Evolutionary conservation across 2,329 filamentous ascomycete genomes (phyloP), one percentile per base, ranked within the genome.

Genomic region (Alternaria tenuissima): DNA sequence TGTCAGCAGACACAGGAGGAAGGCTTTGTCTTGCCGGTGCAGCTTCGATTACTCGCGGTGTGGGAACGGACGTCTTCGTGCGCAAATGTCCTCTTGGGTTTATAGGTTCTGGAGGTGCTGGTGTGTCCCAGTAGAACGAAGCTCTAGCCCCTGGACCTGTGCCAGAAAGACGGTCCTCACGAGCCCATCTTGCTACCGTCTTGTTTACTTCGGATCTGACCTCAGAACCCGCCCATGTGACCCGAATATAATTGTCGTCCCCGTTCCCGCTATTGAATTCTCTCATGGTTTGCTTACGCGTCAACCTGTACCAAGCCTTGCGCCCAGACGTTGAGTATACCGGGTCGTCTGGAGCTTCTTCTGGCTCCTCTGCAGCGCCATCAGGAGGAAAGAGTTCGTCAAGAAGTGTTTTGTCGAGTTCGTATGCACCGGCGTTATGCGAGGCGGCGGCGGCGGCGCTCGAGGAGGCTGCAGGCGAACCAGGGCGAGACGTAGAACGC

Each of bases 241-340:
- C 72, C 7, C 78, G 76, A 14, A 79, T 69, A 46, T 80, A 78
- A 53, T 69, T 78, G 51, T 78, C 73, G 30, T 76, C 72, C 11
- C 71, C 69, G 7, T 67, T 69, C 7, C 74, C 76, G 34, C 55
- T 73, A 44, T 79, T 77, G 68, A 69, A 78, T 32, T 79, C 77
- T 16, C 77, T 68, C 69, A 80, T 66, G 5, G 77, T 80, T 55
- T 79, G 72, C 44, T 72, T 74, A 9, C 78, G 74, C 1, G 76
- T 79, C 2, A 80, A 58, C 11, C 77, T 71, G 56, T 80, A 80
- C 78, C 78, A 80, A 8, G 77, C 70, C 63, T 79, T 80, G 5
- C 77, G 72, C 16, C 74, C 67, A 11, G 74, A 71, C 4, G 72
- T 79, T 0, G 77, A 71, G 42, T 68, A 70, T 26, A 79, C 70